A percentile compares a stretch with the other conserved stretches of the same genome.
Evolutionary conservation across 495 filamentous ascomycete genomes (phyloP).

Genomic region (Daldinia bambusicola): DNA sequence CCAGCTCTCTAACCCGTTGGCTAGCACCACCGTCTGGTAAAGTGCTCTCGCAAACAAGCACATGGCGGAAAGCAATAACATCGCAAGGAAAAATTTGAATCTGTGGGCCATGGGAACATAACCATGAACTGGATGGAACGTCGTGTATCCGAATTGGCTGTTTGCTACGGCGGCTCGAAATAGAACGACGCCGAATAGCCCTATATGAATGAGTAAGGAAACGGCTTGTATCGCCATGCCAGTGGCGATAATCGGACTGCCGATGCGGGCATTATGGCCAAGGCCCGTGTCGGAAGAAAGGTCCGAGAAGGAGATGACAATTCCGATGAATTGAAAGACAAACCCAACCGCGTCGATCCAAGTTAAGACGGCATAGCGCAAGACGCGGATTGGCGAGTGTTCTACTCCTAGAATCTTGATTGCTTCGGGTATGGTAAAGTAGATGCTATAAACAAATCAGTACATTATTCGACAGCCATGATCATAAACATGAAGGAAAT

Average conservation of each 20-base stretch:
- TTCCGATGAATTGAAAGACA: slow-evolving; percentile 29
- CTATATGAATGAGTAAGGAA: slow-evolving; percentile 30
- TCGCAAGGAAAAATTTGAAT: slow-evolving; percentile 41
- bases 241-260: slow-evolving; percentile 36
- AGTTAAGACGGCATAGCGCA: slow-evolving; percentile 24
- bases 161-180: slow-evolving; percentile 33
- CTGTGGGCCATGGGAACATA: slow-evolving; percentile 36
- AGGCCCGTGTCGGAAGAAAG: slow-evolving; percentile 35
- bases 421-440: slow-evolving; percentile 33
- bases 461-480: not conserved
- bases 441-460: slow-evolving; percentile 34
- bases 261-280: slow-evolving; percentile 22
- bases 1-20: slow-evolving; percentile 47
- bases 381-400: slow-evolving; percentile 30
- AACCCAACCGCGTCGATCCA: slow-evolving; percentile 39
- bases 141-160: slow-evolving; percentile 37
- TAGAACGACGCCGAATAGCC: slow-evolving; percentile 30
- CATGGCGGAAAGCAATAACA: slow-evolving; percentile 33
- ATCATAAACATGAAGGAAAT: not conserved
- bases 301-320: slow-evolving; percentile 41
- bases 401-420: slow-evolving; percentile 37
- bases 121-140: slow-evolving; percentile 39
- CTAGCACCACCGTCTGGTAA: slow-evolving; percentile 32
- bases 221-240: slow-evolving; percentile 30
- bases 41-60: slow-evolving; percentile 33